Evolutionary conservation across 345 rosid species (phyloP).

Genomic region (Brassica nigra): DNA sequence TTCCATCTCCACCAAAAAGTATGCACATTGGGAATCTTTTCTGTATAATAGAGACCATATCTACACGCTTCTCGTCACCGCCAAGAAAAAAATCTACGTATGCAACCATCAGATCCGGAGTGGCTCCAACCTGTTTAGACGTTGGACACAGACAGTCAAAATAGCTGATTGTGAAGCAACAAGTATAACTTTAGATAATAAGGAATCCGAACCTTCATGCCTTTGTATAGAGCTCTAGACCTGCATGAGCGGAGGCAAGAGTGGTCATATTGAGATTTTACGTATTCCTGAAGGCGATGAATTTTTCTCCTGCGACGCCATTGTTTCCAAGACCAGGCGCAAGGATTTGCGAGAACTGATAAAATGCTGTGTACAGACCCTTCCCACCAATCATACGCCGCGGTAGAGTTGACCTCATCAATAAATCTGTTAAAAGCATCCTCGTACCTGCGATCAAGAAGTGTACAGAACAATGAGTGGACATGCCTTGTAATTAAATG

Average conservation of each 20-base stretch:
- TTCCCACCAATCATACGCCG: constrained; percentile 99
- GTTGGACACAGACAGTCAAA: constrained; percentile 12
- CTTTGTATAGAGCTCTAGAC: constrained; percentile 96
- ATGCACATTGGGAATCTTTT: constrained; percentile 96
- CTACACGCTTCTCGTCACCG: constrained; percentile 96
- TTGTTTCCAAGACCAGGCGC: constrained; percentile 99
- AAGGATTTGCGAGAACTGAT: constrained; percentile 87
- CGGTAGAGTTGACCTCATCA: constrained; percentile 92
- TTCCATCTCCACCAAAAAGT: constrained; percentile 94
- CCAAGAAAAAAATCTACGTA: constrained; percentile 95
- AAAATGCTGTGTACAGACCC: constrained; percentile 96
- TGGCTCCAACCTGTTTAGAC: constrained; percentile 83
- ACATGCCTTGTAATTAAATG: constrained; percentile 1
- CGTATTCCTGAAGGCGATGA: constrained; percentile 93
- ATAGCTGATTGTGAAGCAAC: constrained; percentile 13
- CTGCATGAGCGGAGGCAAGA: constrained; percentile 98
- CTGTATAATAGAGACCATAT: constrained; percentile 83
- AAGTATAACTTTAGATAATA: constrained; percentile 14
- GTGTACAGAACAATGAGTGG: constrained; percentile 14
- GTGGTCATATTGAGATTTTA: constrained; percentile 95
- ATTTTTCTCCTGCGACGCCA: constrained; percentile 89
- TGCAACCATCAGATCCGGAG: constrained; percentile 94
- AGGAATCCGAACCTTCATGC: constrained; percentile 79
- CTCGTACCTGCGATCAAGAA: constrained; percentile 71
- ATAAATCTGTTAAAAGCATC: constrained; percentile 96